Evolutionary conservation across 2,329 filamentous ascomycete species (phyloP), one percentile per base, ranked within the genome.

Genomic region (Penicillium hesseltinei): DNA sequence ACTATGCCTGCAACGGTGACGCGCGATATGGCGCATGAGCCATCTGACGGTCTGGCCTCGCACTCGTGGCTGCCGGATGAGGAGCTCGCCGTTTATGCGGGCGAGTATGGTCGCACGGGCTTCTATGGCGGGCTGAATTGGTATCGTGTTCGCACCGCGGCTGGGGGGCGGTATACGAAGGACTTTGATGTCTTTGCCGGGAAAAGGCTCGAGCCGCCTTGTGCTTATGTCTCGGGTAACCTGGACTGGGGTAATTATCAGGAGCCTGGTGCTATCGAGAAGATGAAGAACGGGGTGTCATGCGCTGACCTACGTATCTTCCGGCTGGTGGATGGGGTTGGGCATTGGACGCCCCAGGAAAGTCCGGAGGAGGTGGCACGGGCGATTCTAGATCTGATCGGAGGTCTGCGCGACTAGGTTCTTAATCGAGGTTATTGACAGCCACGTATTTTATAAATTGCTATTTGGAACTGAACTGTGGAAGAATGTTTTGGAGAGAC

Each of bases 311-410:
- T 84, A 66, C 76, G 77, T 49, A 82, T 83, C 0, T 71, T 76
- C 35, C 80, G 68, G 49, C 73, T 86, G 19, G 74, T 89, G 13
- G 80, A 86, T 17, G 80, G 80, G 0, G 86, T 85, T 5, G 87
- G 87, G 0, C 88, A 90, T 74, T 90, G 87, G 87, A 81, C 87
- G 36, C 86, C 88, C 67, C 85, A 89, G 71, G 86, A 89, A 69
- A 78, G 84, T 67, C 81, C 85, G 1, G 79, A 82, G 62, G 78
- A 74, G 53, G 83, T 86, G 9, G 73, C 53, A 23, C 55, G 53
- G 7, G 58, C 61, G 1, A 65, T 65, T 31, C 33, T 64, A 23
- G 62, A 64, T n/a, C 35, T 64, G 35, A 44, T 35, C 29, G 27
- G 21, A 27, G 47, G 47, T 13, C 15, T 56, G 40, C 47, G 10